Conservation (phyloP, 1,284 basidiomycete species). For the Naganishia albida region DNA sequence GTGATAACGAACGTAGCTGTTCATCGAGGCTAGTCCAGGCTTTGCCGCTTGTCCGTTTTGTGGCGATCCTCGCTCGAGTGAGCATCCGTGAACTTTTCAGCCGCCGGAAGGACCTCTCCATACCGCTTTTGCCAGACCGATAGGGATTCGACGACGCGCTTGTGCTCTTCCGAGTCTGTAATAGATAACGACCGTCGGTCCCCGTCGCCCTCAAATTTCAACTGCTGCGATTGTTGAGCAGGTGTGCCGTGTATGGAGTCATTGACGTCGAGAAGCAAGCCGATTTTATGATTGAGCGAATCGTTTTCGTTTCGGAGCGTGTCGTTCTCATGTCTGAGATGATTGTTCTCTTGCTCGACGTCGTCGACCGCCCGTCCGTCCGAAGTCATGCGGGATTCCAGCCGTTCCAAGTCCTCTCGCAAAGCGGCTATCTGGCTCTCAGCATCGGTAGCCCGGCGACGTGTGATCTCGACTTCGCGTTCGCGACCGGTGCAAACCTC, state of each 20-base stretch:
- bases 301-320: slow-evolving; percentile 73
- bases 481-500: slow-evolving; percentile 69
- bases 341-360: slow-evolving; percentile 72
- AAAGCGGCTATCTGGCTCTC: slow-evolving; percentile 57
- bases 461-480: slow-evolving; percentile 69
- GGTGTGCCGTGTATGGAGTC: slow-evolving; percentile 59
- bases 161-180: slow-evolving; percentile 25
- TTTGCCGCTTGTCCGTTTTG: neutral
- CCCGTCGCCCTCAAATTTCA: neutral
- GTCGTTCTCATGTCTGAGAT: slow-evolving; percentile 76
- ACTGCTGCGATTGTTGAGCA: slow-evolving; percentile 41
- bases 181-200: slow-evolving; percentile 8
- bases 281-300: slow-evolving; percentile 73
- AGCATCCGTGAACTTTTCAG: neutral
- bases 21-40: neutral
- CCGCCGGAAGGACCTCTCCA: neutral
- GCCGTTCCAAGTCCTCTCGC: slow-evolving; percentile 70
- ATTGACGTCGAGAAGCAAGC: slow-evolving; percentile 77
- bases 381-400: slow-evolving; percentile 66
- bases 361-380: slow-evolving; percentile 64
- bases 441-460: slow-evolving; percentile 47
- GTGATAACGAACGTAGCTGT: neutral
- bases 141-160: slow-evolving; percentile 22
- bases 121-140: slow-evolving; percentile 29
- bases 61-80: slow-evolving; percentile 1